A percentile compares a stretch with the other conserved stretches of the same genome.
Evolutionary conservation across 2,329 filamentous ascomycete species (phyloP).

Genomic region (Ilyonectria mors-panacis): DNA sequence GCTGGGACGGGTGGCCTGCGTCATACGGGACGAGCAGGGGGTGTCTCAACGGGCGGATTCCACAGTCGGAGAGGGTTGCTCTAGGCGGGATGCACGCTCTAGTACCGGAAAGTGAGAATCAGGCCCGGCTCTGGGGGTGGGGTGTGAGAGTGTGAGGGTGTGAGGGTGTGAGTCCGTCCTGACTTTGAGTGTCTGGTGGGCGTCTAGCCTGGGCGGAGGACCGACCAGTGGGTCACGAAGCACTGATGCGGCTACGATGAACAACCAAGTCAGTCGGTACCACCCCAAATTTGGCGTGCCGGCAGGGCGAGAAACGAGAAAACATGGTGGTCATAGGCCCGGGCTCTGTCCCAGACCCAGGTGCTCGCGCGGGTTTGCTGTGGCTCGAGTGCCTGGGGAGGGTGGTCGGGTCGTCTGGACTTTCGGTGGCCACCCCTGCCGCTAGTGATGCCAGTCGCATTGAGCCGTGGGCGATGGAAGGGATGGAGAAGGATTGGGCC

Average conservation of each 20-base stretch:
- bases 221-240: constrained; percentile 28
- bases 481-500: constrained; percentile 49
- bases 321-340: constrained; percentile 36
- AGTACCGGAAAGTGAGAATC: constrained; percentile 44
- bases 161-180: constrained; percentile 26
- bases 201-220: constrained; percentile 22
- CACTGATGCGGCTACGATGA: constrained; percentile 34
- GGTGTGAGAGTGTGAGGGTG: constrained; percentile 29
- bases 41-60: constrained; percentile 54
- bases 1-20: constrained; percentile 49
- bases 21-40: constrained; percentile 53
- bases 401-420: constrained; percentile 46
- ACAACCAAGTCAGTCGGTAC: constrained; percentile 30
- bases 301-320: constrained; percentile 45
- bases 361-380: constrained; percentile 42
- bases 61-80: constrained; percentile 41
- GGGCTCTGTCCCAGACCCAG: constrained; percentile 42
- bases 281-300: constrained; percentile 43
- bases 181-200: constrained; percentile 36
- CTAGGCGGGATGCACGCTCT: constrained; percentile 41
- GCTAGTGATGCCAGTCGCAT: constrained; percentile 45
- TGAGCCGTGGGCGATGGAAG: constrained; percentile 45
- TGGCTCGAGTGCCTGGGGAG: constrained; percentile 32
- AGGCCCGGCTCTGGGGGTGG: constrained; percentile 40
- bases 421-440: constrained; percentile 43